These are phyloP conservation scores for Pichia exigua DNA, from an alignment of 805 yeast species.

Conservation along the genomic window DNA sequence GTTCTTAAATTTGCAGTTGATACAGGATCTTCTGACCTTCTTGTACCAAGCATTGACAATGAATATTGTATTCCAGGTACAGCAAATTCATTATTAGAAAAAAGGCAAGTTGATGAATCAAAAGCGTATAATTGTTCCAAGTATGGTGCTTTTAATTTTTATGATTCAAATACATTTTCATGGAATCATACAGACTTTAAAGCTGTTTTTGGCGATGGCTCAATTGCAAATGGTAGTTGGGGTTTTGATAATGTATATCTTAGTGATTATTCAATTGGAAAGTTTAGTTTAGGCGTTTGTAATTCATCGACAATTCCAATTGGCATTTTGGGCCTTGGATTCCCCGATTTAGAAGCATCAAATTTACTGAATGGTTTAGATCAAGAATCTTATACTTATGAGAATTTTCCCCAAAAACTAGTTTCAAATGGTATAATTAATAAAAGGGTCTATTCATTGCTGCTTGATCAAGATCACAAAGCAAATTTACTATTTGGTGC, in stretches of 20 bases:
- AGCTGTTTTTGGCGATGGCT: conserved; percentile 40
- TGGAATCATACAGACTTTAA: conserved; percentile 33
- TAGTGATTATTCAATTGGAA: conserved; percentile 39
- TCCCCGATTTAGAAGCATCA: conserved; percentile 55
- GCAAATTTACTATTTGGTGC: conserved; percentile 68
- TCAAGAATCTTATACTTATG: conserved; percentile 35
- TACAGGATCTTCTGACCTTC: conserved; percentile 70
- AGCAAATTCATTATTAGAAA: not conserved
- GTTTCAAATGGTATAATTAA: conserved; percentile 48
- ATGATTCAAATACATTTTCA: conserved; percentile 31
- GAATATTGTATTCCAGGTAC: conserved; percentile 32
- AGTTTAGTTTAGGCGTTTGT: conserved; percentile 68
- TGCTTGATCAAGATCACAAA: conserved; percentile 38
- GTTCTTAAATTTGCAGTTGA: conserved; percentile 53
- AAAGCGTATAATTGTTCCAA: conserved; percentile 31
- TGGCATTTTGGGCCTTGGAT: conserved; percentile 73
- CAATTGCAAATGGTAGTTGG: conserved; percentile 43
- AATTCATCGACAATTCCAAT: conserved; percentile 49
- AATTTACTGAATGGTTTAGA: not conserved
- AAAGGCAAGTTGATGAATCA: not conserved
- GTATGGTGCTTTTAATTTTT: conserved; percentile 42
- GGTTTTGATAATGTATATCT: conserved; percentile 55
- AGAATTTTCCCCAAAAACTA: conserved; percentile 59
- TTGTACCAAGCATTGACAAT: conserved; percentile 47
- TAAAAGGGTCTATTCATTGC: conserved; percentile 53